Evolutionary conservation across 1,139 yeast species (phyloP).

Genomic region (Taphrina wiesneri): DNA sequence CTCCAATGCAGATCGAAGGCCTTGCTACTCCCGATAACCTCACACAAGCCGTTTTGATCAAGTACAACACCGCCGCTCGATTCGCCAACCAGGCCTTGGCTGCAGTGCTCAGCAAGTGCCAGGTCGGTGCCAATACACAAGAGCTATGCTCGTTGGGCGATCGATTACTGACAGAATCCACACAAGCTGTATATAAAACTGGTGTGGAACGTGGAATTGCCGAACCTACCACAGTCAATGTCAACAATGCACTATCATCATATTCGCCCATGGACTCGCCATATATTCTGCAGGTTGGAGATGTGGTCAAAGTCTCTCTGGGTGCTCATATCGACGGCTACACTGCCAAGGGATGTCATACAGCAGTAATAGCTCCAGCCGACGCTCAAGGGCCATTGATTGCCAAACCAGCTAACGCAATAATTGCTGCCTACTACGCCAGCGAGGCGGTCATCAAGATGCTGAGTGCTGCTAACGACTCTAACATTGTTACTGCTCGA

Average conservation of each 20-base stretch:
- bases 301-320: slow-evolving; percentile 66
- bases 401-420: slow-evolving; percentile 84
- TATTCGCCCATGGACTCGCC: slow-evolving; percentile 80
- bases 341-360: slow-evolving; percentile 82
- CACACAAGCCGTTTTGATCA: slow-evolving; percentile 10
- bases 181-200: slow-evolving; percentile 28
- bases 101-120: slow-evolving; percentile 19
- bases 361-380: slow-evolving; percentile 60
- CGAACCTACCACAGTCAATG: slow-evolving; percentile 83
- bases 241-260: slow-evolving; percentile 73
- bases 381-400: slow-evolving; percentile 66
- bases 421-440: slow-evolving; percentile 86
- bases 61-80: slow-evolving; percentile 35
- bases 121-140: slow-evolving; percentile 27
- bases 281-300: slow-evolving; percentile 67
- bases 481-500: slow-evolving; percentile 58
- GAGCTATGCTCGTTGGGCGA: slow-evolving; percentile 34
- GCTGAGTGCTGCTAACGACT: slow-evolving; percentile 58
- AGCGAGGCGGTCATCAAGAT: slow-evolving; percentile 76
- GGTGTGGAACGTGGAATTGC: slow-evolving; percentile 74
- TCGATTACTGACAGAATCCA: slow-evolving; percentile 14
- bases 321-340: slow-evolving; percentile 88
- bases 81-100: slow-evolving; percentile 29
- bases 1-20: slow-evolving; percentile 25
- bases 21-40: slow-evolving; percentile 12